Evolutionary conservation across 192 early-diverging fungal species (phyloP).

Genomic region (Coemansia sp.): DNA sequence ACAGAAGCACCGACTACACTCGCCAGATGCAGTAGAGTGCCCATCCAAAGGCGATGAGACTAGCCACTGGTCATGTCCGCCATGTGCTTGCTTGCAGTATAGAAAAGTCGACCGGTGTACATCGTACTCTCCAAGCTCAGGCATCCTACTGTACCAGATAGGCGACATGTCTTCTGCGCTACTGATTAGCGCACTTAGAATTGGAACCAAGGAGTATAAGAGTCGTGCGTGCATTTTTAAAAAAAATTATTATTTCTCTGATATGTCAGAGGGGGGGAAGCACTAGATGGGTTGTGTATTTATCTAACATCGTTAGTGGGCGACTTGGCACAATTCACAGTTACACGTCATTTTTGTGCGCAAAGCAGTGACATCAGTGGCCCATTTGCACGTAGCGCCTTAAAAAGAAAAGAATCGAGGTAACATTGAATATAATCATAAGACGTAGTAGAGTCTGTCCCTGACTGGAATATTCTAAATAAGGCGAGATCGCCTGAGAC

Average conservation of each 20-base stretch:
- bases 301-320: neutral
- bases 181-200: neutral
- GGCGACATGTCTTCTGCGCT: constrained; percentile 3
- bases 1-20: constrained; percentile 43
- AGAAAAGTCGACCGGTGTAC: constrained; percentile 30
- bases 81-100: constrained; percentile 46
- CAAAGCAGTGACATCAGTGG: neutral
- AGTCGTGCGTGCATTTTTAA: neutral
- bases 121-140: constrained; percentile 9
- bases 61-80: constrained; percentile 34
- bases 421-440: neutral
- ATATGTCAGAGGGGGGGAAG: neutral
- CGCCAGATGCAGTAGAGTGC: neutral
- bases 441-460: neutral
- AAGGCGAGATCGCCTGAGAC: neutral
- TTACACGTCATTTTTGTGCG: constrained; percentile 6
- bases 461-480: neutral
- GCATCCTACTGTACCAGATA: constrained; percentile 39
- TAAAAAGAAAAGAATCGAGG: neutral
- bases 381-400: constrained; percentile 6
- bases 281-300: neutral
- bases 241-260: neutral
- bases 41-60: neutral
- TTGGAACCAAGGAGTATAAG: neutral
- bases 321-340: neutral